Evolutionary conservation across 768 basidiomycete genomes (phyloP).

Genomic region (Dioszegia hungarica): DNA sequence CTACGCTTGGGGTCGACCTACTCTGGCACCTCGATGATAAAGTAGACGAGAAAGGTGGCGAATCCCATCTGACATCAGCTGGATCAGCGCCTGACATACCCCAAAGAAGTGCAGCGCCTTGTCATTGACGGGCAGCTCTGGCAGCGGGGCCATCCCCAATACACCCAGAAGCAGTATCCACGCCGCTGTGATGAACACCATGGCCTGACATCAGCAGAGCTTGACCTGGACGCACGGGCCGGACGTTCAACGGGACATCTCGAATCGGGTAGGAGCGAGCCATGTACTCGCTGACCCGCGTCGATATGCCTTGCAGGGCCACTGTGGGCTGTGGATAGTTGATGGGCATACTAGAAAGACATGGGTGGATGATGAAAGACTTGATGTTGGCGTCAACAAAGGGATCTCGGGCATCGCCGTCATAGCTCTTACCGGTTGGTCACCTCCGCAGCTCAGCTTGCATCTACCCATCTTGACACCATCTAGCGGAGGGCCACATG

Average conservation of each 20-base stretch:
- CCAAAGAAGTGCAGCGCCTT: conserved; percentile 49
- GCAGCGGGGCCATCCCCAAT: conserved; percentile 44
- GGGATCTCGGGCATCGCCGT: not conserved
- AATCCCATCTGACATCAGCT: conserved; percentile 35
- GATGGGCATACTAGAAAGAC: not conserved
- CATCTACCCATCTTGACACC: not conserved
- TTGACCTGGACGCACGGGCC: conserved; percentile 31
- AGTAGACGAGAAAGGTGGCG: conserved; percentile 46
- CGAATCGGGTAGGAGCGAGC: conserved; percentile 34
- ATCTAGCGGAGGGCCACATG: conserved; percentile 4
- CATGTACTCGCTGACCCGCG: conserved; percentile 13
- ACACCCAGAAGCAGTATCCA: conserved; percentile 44
- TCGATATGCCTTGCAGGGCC: conserved; percentile 25
- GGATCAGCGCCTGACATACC: conserved; percentile 21
- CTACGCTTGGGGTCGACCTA: conserved; percentile 10
- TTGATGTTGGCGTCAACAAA: not conserved
- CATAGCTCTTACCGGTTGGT: not conserved
- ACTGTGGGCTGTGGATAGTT: conserved; percentile 34
- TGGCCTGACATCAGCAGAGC: conserved; percentile 14
- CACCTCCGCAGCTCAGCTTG: not conserved
- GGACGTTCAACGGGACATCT: conserved; percentile 36
- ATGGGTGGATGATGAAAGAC: not conserved
- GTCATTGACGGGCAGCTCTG: conserved; percentile 43
- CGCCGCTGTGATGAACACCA: conserved; percentile 39
- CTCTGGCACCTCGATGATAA: conserved; percentile 47